A percentile compares a stretch with the other conserved stretches of the same genome.
Conservation (phyloP, 2,329 filamentous ascomycete genomes). For the Tolypocladium ovalisporum region DNA sequence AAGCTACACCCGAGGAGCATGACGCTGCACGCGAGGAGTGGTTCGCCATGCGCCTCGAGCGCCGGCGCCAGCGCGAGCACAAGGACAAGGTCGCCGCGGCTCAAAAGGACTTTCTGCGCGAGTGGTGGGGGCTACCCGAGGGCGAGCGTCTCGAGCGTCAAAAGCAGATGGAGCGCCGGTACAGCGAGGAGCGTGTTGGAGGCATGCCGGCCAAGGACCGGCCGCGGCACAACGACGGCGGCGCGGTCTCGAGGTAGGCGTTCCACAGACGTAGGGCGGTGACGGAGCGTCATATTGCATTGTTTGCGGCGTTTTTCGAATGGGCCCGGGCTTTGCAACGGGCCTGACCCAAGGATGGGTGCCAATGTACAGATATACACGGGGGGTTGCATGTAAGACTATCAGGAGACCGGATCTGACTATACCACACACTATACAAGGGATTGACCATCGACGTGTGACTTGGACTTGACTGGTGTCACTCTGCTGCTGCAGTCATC, state of each 20-base stretch:
- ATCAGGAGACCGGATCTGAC: neutral
- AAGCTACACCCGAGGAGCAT: constrained; percentile 75
- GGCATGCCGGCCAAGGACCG: constrained; percentile 33
- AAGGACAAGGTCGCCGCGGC: constrained; percentile 48
- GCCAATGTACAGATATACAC: neutral
- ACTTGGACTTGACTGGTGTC: neutral
- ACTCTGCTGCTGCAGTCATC: neutral
- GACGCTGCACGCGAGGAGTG: constrained; percentile 88
- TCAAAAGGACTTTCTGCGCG: constrained; percentile 53
- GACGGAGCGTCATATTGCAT: neutral
- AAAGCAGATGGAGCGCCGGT: constrained; percentile 40
- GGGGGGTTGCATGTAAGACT: neutral
- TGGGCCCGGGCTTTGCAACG: neutral
- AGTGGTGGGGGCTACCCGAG: constrained; percentile 56
- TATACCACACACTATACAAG: neutral
- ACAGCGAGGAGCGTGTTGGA: constrained; percentile 41
- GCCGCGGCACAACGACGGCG: constrained; percentile 1
- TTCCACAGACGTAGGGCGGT: neutral
- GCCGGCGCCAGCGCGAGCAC: constrained; percentile 55
- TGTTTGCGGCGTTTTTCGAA: neutral
- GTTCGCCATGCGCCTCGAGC: constrained; percentile 68
- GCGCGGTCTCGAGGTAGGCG: constrained; percentile 1
- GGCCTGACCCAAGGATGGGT: neutral
- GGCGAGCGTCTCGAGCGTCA: constrained; percentile 39
- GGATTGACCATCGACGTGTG: neutral